Base-by-base conservation (phyloP, 140 eudicot species). In the Anethum foeniculum region DNA sequence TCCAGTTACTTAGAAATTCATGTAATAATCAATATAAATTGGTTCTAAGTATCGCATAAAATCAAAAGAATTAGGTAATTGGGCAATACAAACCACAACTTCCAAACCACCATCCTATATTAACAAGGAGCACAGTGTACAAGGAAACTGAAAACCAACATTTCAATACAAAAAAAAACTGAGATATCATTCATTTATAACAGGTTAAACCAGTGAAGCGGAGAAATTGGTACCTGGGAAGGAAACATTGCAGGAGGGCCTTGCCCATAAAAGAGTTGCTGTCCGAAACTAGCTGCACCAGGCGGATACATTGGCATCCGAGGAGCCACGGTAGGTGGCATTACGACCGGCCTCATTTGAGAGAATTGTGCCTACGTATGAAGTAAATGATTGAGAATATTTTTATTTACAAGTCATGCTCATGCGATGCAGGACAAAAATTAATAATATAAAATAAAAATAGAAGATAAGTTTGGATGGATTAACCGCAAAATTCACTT, bases 261-360 rank as follows among this genome's bases (percentile, higher is more conserved):
- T 83, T 93, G 97, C 38, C 97, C 97, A 81, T 91, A 93, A 77
- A 93, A 93, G 56, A 93, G 78, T 77, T 89, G 98, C 79, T 93
- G 97, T 69, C 98, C 98, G 75, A 93, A 86, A 23, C 93, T 90
- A 3, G 91, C 91, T 77, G 89, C 96, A 58, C 96, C 98, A 75
- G 96, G 95, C 34, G 97, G 94, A 79, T 88, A 93, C 91, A 93
- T 88, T 43, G 97, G 97, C 91, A 93, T 82, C 18, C 98, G 94
- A 14, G 98, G 97, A 83, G 91, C 94, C 77, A 93, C 83, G 0
- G 98, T 75, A 27, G 93, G 97, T 80, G 97, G 84, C 91, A 93
- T 91, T 71, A 87, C 93, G 80, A 93, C 86, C 18, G 98, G 98
- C 86, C 97, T 86, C 97, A 93, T 89, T 77, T 91, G 98, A 6